Conservation (phyloP, 805 yeast genomes). For the Kazachstania kunashirensis region DNA sequence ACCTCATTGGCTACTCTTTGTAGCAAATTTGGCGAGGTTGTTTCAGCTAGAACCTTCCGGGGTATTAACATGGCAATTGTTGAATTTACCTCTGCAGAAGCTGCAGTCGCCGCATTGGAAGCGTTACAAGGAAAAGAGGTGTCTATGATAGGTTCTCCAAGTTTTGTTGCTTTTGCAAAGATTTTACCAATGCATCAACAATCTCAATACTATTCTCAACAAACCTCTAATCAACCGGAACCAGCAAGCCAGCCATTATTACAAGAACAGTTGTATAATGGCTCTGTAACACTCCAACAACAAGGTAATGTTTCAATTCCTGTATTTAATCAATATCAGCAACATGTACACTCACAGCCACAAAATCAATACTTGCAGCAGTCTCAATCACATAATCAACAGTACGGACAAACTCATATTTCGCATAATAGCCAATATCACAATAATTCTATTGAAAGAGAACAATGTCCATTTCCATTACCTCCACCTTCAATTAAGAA, state of each 20-base stretch:
- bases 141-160: constrained; percentile 58
- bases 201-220: constrained; percentile 9
- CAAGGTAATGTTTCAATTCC: constrained; percentile 28
- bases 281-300: constrained; percentile 26
- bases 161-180: constrained; percentile 79
- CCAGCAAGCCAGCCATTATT: constrained; percentile 20
- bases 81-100: constrained; percentile 61
- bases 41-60: constrained; percentile 51
- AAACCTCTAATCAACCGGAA: constrained; percentile 2
- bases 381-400: constrained; percentile 6
- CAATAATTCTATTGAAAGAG: constrained; percentile 20
- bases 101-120: constrained; percentile 72
- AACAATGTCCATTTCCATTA: constrained; percentile 28
- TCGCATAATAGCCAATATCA: constrained; percentile 9
- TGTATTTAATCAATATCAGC: constrained; percentile 22
- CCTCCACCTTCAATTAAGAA: constrained; percentile 26
- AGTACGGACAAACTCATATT: neutral
- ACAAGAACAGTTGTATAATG: constrained; percentile 28
- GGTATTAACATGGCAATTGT: constrained; percentile 48
- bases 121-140: constrained; percentile 75
- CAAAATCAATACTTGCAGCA: constrained; percentile 6
- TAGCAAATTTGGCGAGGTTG: constrained; percentile 50
- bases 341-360: constrained; percentile 5
- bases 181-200: constrained; percentile 35
- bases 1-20: constrained; percentile 51